phyloP scores from a whole-genome alignment of 1,284 basidiomycete species.

The Rhodotorula sp. region DNA sequence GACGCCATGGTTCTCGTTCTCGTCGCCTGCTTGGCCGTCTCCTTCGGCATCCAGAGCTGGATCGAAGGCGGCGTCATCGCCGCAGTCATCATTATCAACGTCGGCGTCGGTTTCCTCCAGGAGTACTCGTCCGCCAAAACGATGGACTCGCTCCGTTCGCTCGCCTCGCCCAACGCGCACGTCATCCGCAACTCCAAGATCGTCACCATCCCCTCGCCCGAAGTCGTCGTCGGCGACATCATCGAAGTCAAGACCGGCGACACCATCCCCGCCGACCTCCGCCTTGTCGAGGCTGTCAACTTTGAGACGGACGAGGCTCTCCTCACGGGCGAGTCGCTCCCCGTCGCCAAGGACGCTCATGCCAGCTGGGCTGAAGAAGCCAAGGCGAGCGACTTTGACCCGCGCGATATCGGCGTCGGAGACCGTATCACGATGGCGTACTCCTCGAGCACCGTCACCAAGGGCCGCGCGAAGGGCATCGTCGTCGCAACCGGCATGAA shows the following conservation, averaged over 20 bases:
- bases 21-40: conserved; percentile 62
- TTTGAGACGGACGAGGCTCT: conserved; percentile 65
- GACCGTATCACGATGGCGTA: conserved; percentile 61
- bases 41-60: conserved; percentile 62
- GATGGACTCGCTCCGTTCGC: conserved; percentile 58
- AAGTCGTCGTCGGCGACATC: conserved; percentile 59
- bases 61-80: conserved; percentile 57
- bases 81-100: conserved; percentile 52
- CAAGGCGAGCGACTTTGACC: conserved; percentile 28
- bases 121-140: conserved; percentile 61
- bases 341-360: conserved; percentile 60
- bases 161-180: conserved; percentile 62
- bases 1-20: conserved; percentile 47
- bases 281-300: conserved; percentile 51
- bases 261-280: conserved; percentile 61
- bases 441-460: conserved; percentile 63
- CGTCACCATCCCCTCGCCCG: conserved; percentile 57
- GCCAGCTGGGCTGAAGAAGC: conserved; percentile 49
- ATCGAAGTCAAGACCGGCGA: conserved; percentile 52
- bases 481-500: conserved; percentile 64
- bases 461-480: conserved; percentile 62
- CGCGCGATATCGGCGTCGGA: conserved; percentile 48
- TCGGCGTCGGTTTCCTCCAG: conserved; percentile 34
- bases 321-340: conserved; percentile 66
- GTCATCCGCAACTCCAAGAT: conserved; percentile 59